phyloP scores from a whole-genome alignment of 1,284 basidiomycete species.

The Austroboletus olivaceoglutinosus region DNA sequence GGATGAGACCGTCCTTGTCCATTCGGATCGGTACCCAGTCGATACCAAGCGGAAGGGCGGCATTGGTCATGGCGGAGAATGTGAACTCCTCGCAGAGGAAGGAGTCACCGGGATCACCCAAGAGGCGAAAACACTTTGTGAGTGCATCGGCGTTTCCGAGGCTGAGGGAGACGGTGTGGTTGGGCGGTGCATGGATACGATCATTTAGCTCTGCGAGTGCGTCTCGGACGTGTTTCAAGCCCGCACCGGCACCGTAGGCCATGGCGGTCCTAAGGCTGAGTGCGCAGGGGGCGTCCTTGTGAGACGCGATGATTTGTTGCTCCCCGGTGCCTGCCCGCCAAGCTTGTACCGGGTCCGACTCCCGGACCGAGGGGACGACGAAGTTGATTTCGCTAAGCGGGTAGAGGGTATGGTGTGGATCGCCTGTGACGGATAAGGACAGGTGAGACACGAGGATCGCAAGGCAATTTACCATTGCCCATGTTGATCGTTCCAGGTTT shows the following conservation, averaged over 20 bases:
- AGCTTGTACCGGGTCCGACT: slow-evolving; percentile 28
- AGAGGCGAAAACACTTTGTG: slow-evolving; percentile 38
- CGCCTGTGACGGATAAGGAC: slow-evolving; percentile 15
- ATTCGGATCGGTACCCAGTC: slow-evolving; percentile 48
- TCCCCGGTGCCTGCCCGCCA: slow-evolving; percentile 27
- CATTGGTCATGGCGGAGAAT: slow-evolving; percentile 44
- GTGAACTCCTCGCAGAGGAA: slow-evolving; percentile 52
- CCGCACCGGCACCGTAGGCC: slow-evolving; percentile 29
- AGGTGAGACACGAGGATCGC: background rate
- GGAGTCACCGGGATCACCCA: slow-evolving; percentile 53
- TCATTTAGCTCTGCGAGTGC: slow-evolving; percentile 31
- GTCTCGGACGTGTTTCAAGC: slow-evolving; percentile 31
- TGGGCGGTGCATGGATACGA: slow-evolving; percentile 32
- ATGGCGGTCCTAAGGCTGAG: slow-evolving; percentile 32
- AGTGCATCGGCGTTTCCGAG: slow-evolving; percentile 38
- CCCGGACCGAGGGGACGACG: slow-evolving; percentile 28
- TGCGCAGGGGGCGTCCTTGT: slow-evolving; percentile 28
- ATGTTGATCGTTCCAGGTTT: slow-evolving; percentile 36
- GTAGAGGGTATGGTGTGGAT: slow-evolving; percentile 31
- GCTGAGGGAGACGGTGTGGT: slow-evolving; percentile 31
- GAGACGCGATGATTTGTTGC: slow-evolving; percentile 27
- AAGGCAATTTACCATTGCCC: slow-evolving; percentile 26
- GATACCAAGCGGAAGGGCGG: slow-evolving; percentile 41
- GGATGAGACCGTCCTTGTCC: slow-evolving; percentile 53
- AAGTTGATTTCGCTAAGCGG: slow-evolving; percentile 32